Percentiles rank a stretch among this genome's conserved stretches.
Conservation (phyloP, 495 filamentous ascomycete genomes). For the Trichoderma erinaceum region DNA sequence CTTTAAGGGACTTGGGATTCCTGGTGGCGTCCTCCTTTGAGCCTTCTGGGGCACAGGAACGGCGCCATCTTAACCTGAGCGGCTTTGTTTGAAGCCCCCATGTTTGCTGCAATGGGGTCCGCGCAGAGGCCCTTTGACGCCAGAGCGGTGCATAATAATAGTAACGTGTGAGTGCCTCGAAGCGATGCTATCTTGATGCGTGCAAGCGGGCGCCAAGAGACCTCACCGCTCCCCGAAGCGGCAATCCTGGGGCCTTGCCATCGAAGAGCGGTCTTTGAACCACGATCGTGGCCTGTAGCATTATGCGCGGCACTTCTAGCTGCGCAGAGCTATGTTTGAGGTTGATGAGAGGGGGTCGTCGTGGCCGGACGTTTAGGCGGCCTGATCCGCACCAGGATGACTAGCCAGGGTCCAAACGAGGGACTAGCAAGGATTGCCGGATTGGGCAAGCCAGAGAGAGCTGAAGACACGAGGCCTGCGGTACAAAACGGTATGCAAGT, state of each 20-base stretch:
- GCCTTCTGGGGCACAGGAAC: neutral
- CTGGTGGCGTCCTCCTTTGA: neutral
- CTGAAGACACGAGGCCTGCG: neutral
- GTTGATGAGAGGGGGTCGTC: slow-evolving; percentile 13
- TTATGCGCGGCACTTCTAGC: slow-evolving; percentile 2
- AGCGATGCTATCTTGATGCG: neutral
- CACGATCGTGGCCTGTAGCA: slow-evolving; percentile 5
- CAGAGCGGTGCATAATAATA: neutral
- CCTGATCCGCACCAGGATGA: slow-evolving; percentile 13
- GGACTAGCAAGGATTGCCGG: slow-evolving; percentile 5
- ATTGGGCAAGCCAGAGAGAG: slow-evolving; percentile 6
- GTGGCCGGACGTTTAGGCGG: slow-evolving; percentile 11
- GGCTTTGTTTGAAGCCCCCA: neutral
- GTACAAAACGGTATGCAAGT: neutral
- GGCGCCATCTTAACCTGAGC: neutral
- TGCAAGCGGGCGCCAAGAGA: neutral
- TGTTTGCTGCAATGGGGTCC: neutral
- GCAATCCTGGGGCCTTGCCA: neutral
- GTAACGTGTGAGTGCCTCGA: neutral
- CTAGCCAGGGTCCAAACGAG: neutral
- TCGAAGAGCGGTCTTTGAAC: neutral
- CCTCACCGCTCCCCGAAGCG: neutral
- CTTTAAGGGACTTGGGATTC: neutral
- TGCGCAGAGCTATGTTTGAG: slow-evolving; percentile 11
- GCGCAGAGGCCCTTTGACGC: neutral